A percentile compares a stretch with the other conserved stretches of the same genome.
These are phyloP conservation scores for Puccinia hordei DNA, from an alignment of 1,284 basidiomycete genomes.

Conservation along the genomic window DNA sequence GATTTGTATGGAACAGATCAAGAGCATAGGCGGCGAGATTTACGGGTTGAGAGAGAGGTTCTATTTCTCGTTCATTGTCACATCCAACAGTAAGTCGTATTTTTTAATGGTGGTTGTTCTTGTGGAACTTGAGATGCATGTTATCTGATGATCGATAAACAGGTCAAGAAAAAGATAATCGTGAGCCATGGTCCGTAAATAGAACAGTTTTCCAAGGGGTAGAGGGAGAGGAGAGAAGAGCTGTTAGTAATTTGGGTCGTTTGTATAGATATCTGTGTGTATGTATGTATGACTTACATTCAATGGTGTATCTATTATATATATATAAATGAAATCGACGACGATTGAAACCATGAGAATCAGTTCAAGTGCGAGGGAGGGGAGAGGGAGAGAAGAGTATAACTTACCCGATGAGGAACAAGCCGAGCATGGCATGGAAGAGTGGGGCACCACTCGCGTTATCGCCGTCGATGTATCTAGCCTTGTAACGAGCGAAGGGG, in stretches of 20 bases:
- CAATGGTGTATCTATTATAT: conserved; percentile 35
- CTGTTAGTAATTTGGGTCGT: not conserved
- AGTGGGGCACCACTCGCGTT: conserved; percentile 58
- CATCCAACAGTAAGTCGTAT: not conserved
- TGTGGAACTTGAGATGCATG: conserved; percentile 57
- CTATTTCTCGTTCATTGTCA: not conserved
- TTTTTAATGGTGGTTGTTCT: conserved; percentile 52
- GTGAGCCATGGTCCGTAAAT: no score
- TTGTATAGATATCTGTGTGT: not conserved
- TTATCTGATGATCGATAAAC: conserved; percentile 51
- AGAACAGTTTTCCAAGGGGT: no score
- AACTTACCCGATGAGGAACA: conserved; percentile 58
- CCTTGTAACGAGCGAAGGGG: conserved; percentile 57
- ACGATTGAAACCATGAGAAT: not conserved
- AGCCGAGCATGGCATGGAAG: conserved; percentile 53
- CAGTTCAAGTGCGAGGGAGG: not conserved
- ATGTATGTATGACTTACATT: conserved; percentile 35
- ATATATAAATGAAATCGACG: not conserved
- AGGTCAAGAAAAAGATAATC: not conserved
- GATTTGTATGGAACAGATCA: no score
- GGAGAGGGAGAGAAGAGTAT: conserved; percentile 51
- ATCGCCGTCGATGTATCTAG: conserved; percentile 56
- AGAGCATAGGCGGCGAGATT: no score
- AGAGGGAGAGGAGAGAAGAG: no score
- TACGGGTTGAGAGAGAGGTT: not conserved